Evolutionary conservation across 768 basidiomycete genomes (phyloP).

Genomic region (Strobilomyces dryophilus): DNA sequence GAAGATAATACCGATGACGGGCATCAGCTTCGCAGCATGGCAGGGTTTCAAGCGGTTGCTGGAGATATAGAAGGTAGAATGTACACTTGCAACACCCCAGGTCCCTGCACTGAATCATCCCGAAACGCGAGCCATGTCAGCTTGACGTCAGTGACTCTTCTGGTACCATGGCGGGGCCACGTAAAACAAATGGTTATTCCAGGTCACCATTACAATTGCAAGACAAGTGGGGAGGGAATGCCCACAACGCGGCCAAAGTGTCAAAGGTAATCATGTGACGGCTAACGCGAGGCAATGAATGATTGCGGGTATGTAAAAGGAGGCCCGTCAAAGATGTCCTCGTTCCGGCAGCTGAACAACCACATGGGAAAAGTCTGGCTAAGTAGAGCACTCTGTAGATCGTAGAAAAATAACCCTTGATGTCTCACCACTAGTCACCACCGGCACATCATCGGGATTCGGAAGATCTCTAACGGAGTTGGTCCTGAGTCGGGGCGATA

Average conservation of each 20-base stretch:
- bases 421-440: constrained; percentile 27
- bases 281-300: background rate
- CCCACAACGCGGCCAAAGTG: too few species aligned
- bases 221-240: too few species aligned
- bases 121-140: too few species aligned
- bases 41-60: constrained; percentile 40
- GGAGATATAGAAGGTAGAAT: constrained; percentile 23
- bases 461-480: constrained; percentile 32
- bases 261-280: background rate
- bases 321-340: background rate
- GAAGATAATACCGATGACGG: constrained; percentile 95
- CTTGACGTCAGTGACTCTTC: too few species aligned
- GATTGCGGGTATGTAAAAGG: background rate
- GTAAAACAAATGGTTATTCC: too few species aligned
- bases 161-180: too few species aligned
- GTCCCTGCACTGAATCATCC: too few species aligned
- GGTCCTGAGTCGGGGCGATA: constrained; percentile 34
- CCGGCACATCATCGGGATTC: constrained; percentile 39
- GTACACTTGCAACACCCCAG: too few species aligned
- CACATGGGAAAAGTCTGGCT: constrained; percentile 11
- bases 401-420: background rate
- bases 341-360: background rate
- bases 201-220: too few species aligned
- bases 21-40: constrained; percentile 91
- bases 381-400: background rate